phyloP scores from a whole-genome alignment of 2,329 filamentous ascomycete species.

The Sporothrix pseudoabietina region DNA sequence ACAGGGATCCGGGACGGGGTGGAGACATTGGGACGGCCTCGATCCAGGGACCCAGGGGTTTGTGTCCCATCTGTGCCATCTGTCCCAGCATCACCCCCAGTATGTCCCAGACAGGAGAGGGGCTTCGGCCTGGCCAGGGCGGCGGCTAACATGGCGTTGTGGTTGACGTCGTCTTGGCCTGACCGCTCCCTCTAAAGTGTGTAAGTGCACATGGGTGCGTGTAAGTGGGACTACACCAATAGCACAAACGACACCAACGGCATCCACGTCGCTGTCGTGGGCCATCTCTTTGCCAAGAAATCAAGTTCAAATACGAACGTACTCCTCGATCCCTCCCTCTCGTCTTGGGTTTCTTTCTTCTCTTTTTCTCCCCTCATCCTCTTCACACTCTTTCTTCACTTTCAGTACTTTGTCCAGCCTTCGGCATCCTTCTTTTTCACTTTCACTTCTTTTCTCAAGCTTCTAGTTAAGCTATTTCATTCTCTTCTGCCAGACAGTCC shows the following conservation, averaged over 20 bases:
- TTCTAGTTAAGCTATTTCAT: slow-evolving; percentile 33
- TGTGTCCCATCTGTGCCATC: slow-evolving; percentile 11
- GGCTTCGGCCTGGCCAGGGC: slow-evolving; percentile 23
- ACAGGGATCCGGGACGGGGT: slow-evolving; percentile 14
- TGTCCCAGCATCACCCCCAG: background rate
- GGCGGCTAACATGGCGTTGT: slow-evolving; percentile 19
- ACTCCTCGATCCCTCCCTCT: slow-evolving; percentile 25
- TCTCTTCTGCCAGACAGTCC: slow-evolving; percentile 33
- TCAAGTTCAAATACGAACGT: slow-evolving; percentile 19
- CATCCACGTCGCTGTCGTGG: background rate
- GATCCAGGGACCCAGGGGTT: slow-evolving; percentile 8
- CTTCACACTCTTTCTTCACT: slow-evolving; percentile 18
- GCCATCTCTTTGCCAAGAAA: background rate
- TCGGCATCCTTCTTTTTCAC: slow-evolving; percentile 21
- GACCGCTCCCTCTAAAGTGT: background rate
- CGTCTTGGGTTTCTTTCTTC: slow-evolving; percentile 5
- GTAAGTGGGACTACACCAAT: slow-evolving; percentile 13
- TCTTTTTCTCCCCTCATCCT: slow-evolving; percentile 18
- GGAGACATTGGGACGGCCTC: background rate
- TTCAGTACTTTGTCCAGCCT: slow-evolving; percentile 11
- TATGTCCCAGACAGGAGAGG: slow-evolving; percentile 18
- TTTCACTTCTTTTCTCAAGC: slow-evolving; percentile 31
- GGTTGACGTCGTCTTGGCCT: slow-evolving; percentile 13
- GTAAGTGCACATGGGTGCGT: background rate
- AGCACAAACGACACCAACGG: background rate